Base-by-base conservation (phyloP, 1,284 basidiomycete genomes). In the Afroboletus lepidellus region DNA sequence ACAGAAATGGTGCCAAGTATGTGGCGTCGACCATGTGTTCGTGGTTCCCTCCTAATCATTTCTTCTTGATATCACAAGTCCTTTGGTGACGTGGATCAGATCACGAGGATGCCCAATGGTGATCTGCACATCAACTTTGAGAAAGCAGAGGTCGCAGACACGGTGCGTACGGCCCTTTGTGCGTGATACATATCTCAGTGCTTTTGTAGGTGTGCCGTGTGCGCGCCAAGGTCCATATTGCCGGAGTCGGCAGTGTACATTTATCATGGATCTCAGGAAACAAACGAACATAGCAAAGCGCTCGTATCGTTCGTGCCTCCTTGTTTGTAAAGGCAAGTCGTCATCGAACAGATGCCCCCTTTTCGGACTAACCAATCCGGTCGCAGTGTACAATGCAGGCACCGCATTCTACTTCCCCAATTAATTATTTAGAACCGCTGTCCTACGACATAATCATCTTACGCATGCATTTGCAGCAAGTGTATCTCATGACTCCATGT, bases 111-210 rank as follows among this genome's bases (percentile, higher is more conserved):
- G 75, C 82, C 83, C 32, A 89, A 87, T 57, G 84, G 83, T 38
- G 87, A 90, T 66, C 70, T 90, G 23, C 81, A 87, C 61, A 75
- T 90, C 46, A 80, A 84, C 62, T 90, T 89, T 62, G 77, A 80
- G 45, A 80, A 79, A 53, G 75, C 81, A 46, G 87, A 90, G 53
- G 87, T 90, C 16, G 87, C 87, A 24, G 87, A 90, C 57, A 90
- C 85, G 12, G 87, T 89, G 63, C 38, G 81, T 71, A 27, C 18
- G 2, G 12, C 38, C 41, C 42, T 38, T 24, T 6, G 21, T 7
- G 8, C 4, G 11, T 18, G 21, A 24, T 7, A 21, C 16, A 18
- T 30, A 23, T 41, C 46, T 63, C 9, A 59, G 23, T 13, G 21
- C 51, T 30, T 16, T 43, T 32, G 39, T 55, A 88, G 85, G 85